These are phyloP conservation scores for Verticillium tricorpus DNA, from an alignment of 2,329 filamentous ascomycete genomes.

Conservation along the genomic window DNA sequence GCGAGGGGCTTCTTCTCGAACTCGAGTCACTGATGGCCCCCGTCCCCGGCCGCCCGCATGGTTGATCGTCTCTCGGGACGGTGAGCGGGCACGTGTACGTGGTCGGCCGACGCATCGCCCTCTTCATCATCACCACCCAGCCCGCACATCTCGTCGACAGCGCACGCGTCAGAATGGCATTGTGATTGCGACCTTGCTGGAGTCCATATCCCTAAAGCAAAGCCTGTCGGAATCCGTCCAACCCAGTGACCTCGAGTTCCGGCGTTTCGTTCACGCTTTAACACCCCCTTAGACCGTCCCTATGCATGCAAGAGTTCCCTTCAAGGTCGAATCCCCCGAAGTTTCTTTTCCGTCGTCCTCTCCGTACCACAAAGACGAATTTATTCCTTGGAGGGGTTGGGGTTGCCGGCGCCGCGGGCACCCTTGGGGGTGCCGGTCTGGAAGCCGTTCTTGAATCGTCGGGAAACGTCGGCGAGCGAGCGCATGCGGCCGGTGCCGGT, in stretches of 20 bases:
- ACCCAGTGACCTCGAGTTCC: slow-evolving; percentile 4
- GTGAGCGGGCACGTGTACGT: not conserved
- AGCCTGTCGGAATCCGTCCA: slow-evolving; percentile 1
- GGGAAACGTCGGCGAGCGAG: slow-evolving; percentile 86
- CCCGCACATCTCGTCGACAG: not conserved
- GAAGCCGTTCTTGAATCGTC: slow-evolving; percentile 98
- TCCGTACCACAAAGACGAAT: slow-evolving; percentile 17
- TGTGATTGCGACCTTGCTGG: slow-evolving; percentile 5
- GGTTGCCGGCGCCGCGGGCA: slow-evolving; percentile 58
- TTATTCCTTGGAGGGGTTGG: slow-evolving; percentile 18
- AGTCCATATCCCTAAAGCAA: slow-evolving; percentile 6
- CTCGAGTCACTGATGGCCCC: not conserved
- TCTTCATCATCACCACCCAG: not conserved
- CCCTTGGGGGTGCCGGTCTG: slow-evolving; percentile 83
- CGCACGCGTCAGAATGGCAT: slow-evolving; percentile 1
- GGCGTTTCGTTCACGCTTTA: slow-evolving; percentile 4
- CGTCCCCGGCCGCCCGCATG: not conserved
- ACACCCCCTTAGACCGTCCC: slow-evolving; percentile 5
- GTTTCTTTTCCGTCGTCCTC: slow-evolving; percentile 17
- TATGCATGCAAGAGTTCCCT: slow-evolving; percentile 2
- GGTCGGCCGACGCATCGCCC: not conserved
- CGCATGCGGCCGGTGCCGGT: slow-evolving; percentile 94
- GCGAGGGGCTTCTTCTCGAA: not conserved
- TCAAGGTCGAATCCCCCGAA: slow-evolving; percentile 1
- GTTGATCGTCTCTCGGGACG: not conserved